These are phyloP conservation scores for Blastocystis sp. DNA, from an alignment of 352 stramenopile species.

Conservation along the genomic window DNA sequence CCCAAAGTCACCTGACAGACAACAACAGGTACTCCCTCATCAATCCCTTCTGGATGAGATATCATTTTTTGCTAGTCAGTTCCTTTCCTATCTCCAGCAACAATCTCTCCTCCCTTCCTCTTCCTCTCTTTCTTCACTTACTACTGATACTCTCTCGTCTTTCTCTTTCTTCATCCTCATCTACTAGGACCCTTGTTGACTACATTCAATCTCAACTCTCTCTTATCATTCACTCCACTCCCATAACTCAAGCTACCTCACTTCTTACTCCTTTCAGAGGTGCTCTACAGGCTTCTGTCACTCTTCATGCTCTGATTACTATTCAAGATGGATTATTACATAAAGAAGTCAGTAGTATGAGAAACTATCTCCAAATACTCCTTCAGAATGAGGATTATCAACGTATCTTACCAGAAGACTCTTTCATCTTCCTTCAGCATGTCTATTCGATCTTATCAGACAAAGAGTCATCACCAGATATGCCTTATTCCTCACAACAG, in stretches of 20 bases:
- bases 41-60: neutral
- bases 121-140: neutral
- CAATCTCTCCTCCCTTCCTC: neutral
- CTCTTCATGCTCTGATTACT: conserved; percentile 22
- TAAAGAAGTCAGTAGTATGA: neutral
- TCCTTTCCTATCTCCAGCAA: neutral
- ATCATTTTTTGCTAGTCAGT: neutral
- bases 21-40: neutral
- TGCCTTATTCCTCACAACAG: too few species aligned
- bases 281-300: conserved; percentile 9
- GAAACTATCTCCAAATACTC: neutral
- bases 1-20: neutral
- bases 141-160: neutral
- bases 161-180: neutral
- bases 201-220: conserved; percentile 23
- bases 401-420: conserved; percentile 7
- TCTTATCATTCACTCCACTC: neutral
- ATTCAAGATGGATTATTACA: neutral
- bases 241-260: conserved; percentile 26
- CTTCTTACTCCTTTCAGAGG: neutral
- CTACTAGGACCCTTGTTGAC: conserved; percentile 17
- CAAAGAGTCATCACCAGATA: too few species aligned
- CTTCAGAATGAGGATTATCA: neutral
- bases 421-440: neutral
- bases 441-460: neutral